phyloP scores from a whole-genome alignment of 2,329 filamentous ascomycete species.

The Metarhizium robertsii region DNA sequence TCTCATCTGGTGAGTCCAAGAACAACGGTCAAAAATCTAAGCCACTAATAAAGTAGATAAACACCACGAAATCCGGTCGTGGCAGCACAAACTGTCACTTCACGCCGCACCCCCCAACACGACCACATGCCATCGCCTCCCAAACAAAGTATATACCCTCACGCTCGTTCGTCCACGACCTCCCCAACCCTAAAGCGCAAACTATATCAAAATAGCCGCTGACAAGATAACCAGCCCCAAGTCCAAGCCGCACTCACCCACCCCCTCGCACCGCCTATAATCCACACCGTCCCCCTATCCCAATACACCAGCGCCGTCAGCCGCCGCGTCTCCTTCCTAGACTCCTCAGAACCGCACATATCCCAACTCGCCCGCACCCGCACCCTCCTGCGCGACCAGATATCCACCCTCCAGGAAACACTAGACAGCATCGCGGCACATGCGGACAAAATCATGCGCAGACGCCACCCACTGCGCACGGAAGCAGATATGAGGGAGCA shows the following conservation, averaged over 20 bases:
- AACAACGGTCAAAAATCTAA: neutral
- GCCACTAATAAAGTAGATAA: neutral
- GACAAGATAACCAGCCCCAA: conserved; percentile 4
- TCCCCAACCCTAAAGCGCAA: conserved; percentile 11
- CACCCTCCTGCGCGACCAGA: conserved; percentile 7
- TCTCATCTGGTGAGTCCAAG: neutral
- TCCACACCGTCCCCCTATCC: conserved; percentile 12
- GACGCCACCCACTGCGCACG: neutral
- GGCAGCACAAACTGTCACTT: neutral
- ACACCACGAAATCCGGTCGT: neutral
- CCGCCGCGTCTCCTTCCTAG: conserved; percentile 12
- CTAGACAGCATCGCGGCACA: neutral
- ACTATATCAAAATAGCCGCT: too few species aligned
- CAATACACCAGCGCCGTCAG: conserved; percentile 11
- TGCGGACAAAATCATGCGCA: neutral
- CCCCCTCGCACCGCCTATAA: conserved; percentile 8
- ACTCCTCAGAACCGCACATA: conserved; percentile 2
- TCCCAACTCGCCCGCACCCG: conserved; percentile 3
- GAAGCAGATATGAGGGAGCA: neutral
- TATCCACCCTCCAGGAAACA: conserved; percentile 5
- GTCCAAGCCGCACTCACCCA: conserved; percentile 13
- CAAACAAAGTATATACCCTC: neutral
- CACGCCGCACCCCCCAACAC: neutral
- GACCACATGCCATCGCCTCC: neutral
- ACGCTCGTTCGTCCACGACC: neutral